Percentiles rank a stretch among this genome's conserved stretches.
Evolutionary conservation across 257 asterid genomes (phyloP).

Genomic region (Capsicum pubescens): DNA sequence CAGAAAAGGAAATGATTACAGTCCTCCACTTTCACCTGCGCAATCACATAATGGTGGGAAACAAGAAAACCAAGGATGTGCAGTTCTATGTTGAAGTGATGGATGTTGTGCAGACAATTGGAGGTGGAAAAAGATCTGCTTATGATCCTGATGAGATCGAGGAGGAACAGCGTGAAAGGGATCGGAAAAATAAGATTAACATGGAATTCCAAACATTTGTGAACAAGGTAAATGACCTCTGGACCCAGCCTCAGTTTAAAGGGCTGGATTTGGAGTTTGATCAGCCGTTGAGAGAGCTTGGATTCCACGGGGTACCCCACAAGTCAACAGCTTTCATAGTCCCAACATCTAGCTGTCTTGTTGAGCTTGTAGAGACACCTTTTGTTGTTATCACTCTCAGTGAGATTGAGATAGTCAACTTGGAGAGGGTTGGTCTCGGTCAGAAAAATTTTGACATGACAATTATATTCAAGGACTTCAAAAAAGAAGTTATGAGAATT

Average conservation of each 20-base stretch:
- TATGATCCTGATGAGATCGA: slow-evolving; percentile 45
- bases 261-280: slow-evolving; percentile 42
- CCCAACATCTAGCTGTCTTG: slow-evolving; percentile 41
- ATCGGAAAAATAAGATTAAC: slow-evolving; percentile 39
- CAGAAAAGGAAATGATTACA: slow-evolving; percentile 47
- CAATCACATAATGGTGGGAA: slow-evolving; percentile 47
- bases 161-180: slow-evolving; percentile 42
- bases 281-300: slow-evolving; percentile 42
- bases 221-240: slow-evolving; percentile 39
- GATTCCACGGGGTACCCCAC: slow-evolving; percentile 44
- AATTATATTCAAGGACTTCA: slow-evolving; percentile 44
- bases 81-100: slow-evolving; percentile 47
- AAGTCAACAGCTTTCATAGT: slow-evolving; percentile 40
- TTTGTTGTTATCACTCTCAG: slow-evolving; percentile 38
- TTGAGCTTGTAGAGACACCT: slow-evolving; percentile 40
- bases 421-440: slow-evolving; percentile 43
- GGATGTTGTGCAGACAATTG: slow-evolving; percentile 41
- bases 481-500: slow-evolving; percentile 40
- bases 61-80: slow-evolving; percentile 48
- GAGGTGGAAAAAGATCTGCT: slow-evolving; percentile 42
- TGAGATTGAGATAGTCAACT: slow-evolving; percentile 44
- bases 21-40: slow-evolving; percentile 45
- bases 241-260: slow-evolving; percentile 43
- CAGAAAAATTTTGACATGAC: slow-evolving; percentile 45
- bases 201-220: slow-evolving; percentile 39